phyloP scores from a whole-genome alignment of 2,329 filamentous ascomycete species.

The Cladophialophora carrionii region DNA sequence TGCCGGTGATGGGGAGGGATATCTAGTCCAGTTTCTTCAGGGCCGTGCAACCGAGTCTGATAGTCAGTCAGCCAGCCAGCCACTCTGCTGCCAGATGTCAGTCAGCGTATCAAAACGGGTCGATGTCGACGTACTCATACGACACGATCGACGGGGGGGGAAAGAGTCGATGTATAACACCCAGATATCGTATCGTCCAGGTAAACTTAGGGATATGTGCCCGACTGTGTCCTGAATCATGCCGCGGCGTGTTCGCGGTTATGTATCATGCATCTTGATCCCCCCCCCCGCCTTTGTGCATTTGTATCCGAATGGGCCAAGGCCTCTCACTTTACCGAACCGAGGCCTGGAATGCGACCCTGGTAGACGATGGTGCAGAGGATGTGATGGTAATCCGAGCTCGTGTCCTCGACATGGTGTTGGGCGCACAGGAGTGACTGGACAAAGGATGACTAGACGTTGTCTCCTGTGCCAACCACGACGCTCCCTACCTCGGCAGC shows the following conservation, averaged over 20 bases:
- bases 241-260: conserved; percentile 16
- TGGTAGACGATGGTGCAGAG: neutral
- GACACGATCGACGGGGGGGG: neutral
- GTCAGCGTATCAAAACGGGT: no score
- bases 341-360: conserved; percentile 7
- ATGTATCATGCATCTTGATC: neutral
- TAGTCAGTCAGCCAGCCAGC: neutral
- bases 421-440: neutral
- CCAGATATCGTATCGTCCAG: neutral
- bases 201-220: neutral
- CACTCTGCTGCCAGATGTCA: no score
- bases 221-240: neutral
- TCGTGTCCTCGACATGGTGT: neutral
- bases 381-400: no score
- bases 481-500: conserved; percentile 14
- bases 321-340: neutral
- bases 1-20: neutral
- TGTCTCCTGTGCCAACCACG: neutral
- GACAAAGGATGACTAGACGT: conserved; percentile 5
- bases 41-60: neutral
- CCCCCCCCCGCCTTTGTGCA: conserved; percentile 11
- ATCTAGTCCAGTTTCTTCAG: neutral
- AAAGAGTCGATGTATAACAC: neutral
- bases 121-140: neutral
- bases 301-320: neutral